A percentile compares a stretch with the other conserved stretches of the same genome.
phyloP scores from a whole-genome alignment of 495 filamentous ascomycete species.

The Penicillium diatomitis region DNA sequence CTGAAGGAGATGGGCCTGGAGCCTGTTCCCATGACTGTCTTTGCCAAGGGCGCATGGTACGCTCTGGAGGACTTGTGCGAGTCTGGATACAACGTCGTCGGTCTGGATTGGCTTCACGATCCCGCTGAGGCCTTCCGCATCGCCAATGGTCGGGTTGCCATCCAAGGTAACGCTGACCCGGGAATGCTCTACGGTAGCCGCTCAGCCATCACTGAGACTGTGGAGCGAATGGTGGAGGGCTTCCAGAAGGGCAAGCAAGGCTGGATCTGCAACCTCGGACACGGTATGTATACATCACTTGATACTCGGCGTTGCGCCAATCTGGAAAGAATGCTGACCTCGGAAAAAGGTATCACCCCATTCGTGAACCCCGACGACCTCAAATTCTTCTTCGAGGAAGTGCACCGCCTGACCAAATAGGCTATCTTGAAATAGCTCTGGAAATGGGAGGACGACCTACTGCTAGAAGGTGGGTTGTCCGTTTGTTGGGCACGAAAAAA shows the following conservation, averaged over 20 bases:
- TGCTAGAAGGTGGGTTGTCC: background rate
- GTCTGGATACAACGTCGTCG: slow-evolving; percentile 85
- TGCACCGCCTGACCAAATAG: slow-evolving; percentile 52
- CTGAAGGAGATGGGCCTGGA: slow-evolving; percentile 65
- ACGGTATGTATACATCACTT: slow-evolving; percentile 49
- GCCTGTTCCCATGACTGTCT: slow-evolving; percentile 93
- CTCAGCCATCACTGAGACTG: slow-evolving; percentile 66
- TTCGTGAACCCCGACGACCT: slow-evolving; percentile 87
- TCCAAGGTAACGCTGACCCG: slow-evolving; percentile 95
- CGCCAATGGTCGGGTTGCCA: slow-evolving; percentile 63
- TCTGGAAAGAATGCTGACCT: slow-evolving; percentile 8
- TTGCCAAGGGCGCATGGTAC: slow-evolving; percentile 99
- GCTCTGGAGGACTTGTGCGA: slow-evolving; percentile 79
- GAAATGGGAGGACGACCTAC: slow-evolving; percentile 1
- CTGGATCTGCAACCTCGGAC: slow-evolving; percentile 82
- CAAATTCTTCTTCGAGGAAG: slow-evolving; percentile 87
- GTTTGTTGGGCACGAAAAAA: too few relatives aligned
- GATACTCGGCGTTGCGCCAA: background rate
- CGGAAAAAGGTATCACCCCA: slow-evolving; percentile 67
- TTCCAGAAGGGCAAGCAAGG: slow-evolving; percentile 82
- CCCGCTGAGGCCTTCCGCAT: slow-evolving; percentile 72
- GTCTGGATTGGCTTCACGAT: slow-evolving; percentile 91
- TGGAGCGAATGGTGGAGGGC: slow-evolving; percentile 75
- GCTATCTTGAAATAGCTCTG: slow-evolving; percentile 4
- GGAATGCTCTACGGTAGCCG: slow-evolving; percentile 82